Evolutionary conservation across 1,284 basidiomycete species (phyloP), one percentile per base, ranked within the genome.

Genomic region (Psilocybe mexicana): DNA sequence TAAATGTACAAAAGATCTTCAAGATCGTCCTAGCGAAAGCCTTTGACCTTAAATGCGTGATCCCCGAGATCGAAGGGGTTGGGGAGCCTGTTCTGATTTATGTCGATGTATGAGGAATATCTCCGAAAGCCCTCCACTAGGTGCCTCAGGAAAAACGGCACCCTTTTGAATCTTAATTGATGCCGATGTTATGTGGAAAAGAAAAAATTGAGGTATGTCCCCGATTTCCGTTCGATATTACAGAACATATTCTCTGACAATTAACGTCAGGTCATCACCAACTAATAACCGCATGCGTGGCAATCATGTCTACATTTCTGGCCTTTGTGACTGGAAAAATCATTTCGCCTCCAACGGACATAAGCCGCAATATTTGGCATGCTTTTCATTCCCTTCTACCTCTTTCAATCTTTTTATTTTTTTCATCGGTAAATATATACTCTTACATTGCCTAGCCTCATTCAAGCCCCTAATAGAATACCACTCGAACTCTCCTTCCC

Each of bases 1-100:
- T 98, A 79, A 98, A 99, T 73, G 96, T 99, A 54, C 96, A 98
- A 81, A 97, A 98, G 83, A 98, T 98, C 67, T 98, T 98, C 87
- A 97, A 98, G 81, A 95, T 96, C 73, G 91, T 95, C 45, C 82
- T 94, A 52, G 91, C 91, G 54, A 93, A 94, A 72, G 92, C 92
- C 33, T 94, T 94, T 67, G 92, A 93, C 74, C 80, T 90, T 59
- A 93, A 97, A 84, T 96, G 94, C 71, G 94, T 96, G 62, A 96
- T 98, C 67, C 94, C 95, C 42, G 95, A 98, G 78, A 96, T 97
- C 64, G 93, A 95, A 70, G 92, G 93, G 54, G 90, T 94, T 43
- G 94, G 95, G 60, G 94, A 96, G 75, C 95, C 95, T 24, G 83
- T 97, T 67, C 77, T 97, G 68, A 85, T 96, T 63, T 97, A 97